phyloP scores from a whole-genome alignment of 2,329 filamentous ascomycete species.

The Daldinia sp. region DNA sequence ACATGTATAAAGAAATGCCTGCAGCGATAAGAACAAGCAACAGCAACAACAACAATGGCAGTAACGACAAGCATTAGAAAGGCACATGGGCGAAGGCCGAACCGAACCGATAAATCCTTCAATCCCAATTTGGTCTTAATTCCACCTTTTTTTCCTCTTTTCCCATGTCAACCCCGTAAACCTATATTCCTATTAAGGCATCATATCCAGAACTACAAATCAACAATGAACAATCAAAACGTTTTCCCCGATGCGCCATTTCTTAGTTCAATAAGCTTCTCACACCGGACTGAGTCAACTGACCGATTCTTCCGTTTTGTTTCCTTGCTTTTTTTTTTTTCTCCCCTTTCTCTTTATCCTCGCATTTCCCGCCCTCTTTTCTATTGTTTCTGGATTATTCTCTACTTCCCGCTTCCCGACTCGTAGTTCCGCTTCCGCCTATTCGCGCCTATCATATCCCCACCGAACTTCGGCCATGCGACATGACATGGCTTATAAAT shows the following conservation, averaged over 20 bases:
- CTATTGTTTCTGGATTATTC: slow-evolving; percentile 30
- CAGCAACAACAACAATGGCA: neutral
- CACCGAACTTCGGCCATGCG: slow-evolving; percentile 33
- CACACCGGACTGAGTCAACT: slow-evolving; percentile 35
- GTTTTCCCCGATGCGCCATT: slow-evolving; percentile 32
- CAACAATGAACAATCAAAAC: slow-evolving; percentile 7
- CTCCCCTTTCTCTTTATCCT: neutral
- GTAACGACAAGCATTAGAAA: neutral
- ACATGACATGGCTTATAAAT: slow-evolving; percentile 38
- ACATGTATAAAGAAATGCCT: slow-evolving; percentile 9
- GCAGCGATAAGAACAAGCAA: slow-evolving; percentile 4
- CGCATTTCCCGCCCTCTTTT: slow-evolving; percentile 11
- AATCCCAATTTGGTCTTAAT: slow-evolving; percentile 5
- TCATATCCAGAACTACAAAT: neutral
- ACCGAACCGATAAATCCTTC: slow-evolving; percentile 5
- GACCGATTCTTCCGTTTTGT: slow-evolving; percentile 30
- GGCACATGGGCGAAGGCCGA: slow-evolving; percentile 4
- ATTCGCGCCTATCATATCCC: slow-evolving; percentile 33
- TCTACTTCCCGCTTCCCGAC: slow-evolving; percentile 5
- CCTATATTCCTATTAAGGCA: neutral
- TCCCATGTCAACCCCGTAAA: slow-evolving; percentile 2
- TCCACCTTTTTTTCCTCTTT: slow-evolving; percentile 16
- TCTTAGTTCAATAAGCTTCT: slow-evolving; percentile 15
- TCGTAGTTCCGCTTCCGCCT: slow-evolving; percentile 35
- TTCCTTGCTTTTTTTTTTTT: slow-evolving; percentile 22